Base-by-base conservation (phyloP, 352 stramenopile species). In the Hyphochytrium catenoides region DNA sequence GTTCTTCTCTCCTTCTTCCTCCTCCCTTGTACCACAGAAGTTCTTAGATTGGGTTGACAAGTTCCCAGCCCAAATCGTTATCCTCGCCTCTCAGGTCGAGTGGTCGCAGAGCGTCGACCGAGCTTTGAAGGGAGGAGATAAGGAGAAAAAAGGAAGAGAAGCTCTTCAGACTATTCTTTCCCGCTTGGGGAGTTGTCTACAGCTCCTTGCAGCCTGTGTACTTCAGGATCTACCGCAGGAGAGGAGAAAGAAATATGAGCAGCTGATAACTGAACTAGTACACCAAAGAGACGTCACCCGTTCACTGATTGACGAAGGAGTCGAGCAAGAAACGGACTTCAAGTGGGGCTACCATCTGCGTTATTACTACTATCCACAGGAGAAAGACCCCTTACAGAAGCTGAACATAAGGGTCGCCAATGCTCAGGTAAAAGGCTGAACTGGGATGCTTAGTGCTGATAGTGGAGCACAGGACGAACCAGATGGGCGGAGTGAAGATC, bases 201-300 rank as follows among this genome's bases (percentile, higher is more conserved):
- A 90, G 37, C 74, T 96, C 34, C 79, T 99, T 56, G 94, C 87
- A 28, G 82, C 94, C 51, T 88, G 82, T 18, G 84, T 97, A 21
- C 64, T 95, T 7, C 62, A 69, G 2, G 82, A 96, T 54, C 62
- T 95, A 16, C 86, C 86, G 24, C 74, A 78, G 19, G 76, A 94
- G 40, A 70, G 89, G 11, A 69, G 86, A 11, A 93, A 92, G 56
- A 99, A 99, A 55, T 98, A 96, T 50, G 92, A 99, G 41, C 93
- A 99, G 54, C 66, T 99, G 8, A 98, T 99, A 50, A 99, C 92
- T 8, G 93, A 99, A 52, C 67, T 98, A n/a, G 92, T 99, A 14
- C 91, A 98, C 45, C 86, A 99, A 45, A 88, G 95, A 40, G 95
- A 96, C 54, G 87, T 96, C 17, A 95, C 73, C 12, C 77, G 84